Base-by-base conservation (phyloP, 176 grass and related monocot genomes). In the Zea luxurians region DNA sequence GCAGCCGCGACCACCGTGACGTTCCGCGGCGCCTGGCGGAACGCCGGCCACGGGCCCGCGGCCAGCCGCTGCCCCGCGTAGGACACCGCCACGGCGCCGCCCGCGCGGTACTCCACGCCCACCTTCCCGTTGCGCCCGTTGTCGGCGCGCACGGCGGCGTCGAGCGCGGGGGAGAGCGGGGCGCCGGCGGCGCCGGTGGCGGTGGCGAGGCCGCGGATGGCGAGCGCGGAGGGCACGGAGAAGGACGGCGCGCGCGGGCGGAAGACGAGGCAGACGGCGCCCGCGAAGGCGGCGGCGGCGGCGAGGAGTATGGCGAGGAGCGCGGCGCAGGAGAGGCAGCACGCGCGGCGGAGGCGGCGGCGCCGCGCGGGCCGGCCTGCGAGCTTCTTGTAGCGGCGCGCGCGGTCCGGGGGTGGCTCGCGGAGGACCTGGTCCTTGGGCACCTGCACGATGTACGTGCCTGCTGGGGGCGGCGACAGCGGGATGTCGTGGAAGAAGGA, bases 361-460 rank as follows among this genome's bases (percentile, higher is more conserved):
- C 68, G 91, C 0, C 84, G 79, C 0, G 65, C 49, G 2, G 91
- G 85, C 2, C 91, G 82, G 10, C 13, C 75, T 15, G 84, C 55
- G 9, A 91, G 90, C 64, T 83, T 79, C 50, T 73, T 82, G 71
- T 84, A 78, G 10, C 49, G 78, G 49, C 81, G 84, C 4, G 89
- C 91, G 34, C 92, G 85, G 66, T 87, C 89, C 0, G 86, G 89
- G 1, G 89, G 91, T 2, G 91, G 93, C 5, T 79, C 74, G 18
- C 84, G 86, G 76, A 93, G 89, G 27, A 97, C 77, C 78, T 89
- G 88, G 78, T 97, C 94, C 68, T 93, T 98, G 34, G 91, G 95
- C 0, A 98, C 58, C 37, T 89, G 91, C 35, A 98, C 46, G 78
- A 98, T 76, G 91, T 94, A 98, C 0, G 82, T 85, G 2, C 80